phyloP scores from a whole-genome alignment of 1,284 basidiomycete species.

The Anthracocystis panici-leucophaei region DNA sequence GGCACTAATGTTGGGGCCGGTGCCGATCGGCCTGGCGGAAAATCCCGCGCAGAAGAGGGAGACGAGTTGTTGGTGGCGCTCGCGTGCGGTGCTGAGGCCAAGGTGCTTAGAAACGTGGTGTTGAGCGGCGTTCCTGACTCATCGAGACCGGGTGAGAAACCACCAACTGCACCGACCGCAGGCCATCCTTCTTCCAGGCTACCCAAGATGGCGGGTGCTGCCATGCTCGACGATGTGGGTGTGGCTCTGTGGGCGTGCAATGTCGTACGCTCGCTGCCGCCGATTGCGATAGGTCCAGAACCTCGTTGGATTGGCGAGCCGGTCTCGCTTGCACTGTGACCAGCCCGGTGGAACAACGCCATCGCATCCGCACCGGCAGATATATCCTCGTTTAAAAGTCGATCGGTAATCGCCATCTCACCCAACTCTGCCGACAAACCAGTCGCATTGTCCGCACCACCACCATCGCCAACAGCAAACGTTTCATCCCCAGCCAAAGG shows the following conservation, averaged over 20 bases:
- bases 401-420: slow-evolving; percentile 40
- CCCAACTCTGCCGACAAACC: slow-evolving; percentile 22
- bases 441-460: slow-evolving; percentile 1
- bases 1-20: slow-evolving; percentile 50
- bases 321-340: slow-evolving; percentile 17
- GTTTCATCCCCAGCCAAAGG: slow-evolving; percentile 41
- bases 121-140: slow-evolving; percentile 72
- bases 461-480: slow-evolving; percentile 12
- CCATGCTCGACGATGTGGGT: slow-evolving; percentile 9
- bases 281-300: slow-evolving; percentile 39
- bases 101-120: slow-evolving; percentile 72
- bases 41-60: slow-evolving; percentile 35
- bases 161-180: slow-evolving; percentile 17
- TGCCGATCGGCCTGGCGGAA: slow-evolving; percentile 54
- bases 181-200: slow-evolving; percentile 36
- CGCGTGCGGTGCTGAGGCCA: slow-evolving; percentile 69
- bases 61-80: background rate
- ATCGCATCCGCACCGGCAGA: slow-evolving; percentile 1
- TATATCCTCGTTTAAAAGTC: slow-evolving; percentile 29
- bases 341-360: slow-evolving; percentile 8
- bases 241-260: slow-evolving; percentile 20
- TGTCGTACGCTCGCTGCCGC: slow-evolving; percentile 20
- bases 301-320: slow-evolving; percentile 36
- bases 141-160: slow-evolving; percentile 50
- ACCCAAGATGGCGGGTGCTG: slow-evolving; percentile 14